These are phyloP conservation scores for Mycena latifolia DNA, from an alignment of 768 basidiomycete genomes.

Conservation along the genomic window DNA sequence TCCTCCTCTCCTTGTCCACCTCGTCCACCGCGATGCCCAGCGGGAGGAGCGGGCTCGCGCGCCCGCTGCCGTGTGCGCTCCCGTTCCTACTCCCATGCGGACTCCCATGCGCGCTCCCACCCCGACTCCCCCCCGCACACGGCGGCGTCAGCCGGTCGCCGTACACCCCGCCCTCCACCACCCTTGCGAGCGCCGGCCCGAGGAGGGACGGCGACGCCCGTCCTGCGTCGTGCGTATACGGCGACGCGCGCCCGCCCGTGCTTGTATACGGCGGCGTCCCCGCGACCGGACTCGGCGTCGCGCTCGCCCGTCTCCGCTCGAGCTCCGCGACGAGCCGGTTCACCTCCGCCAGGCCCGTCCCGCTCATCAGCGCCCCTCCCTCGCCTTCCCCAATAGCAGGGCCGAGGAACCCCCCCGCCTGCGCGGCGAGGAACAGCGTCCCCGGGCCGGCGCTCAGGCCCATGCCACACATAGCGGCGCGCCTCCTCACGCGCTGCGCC, in stretches of 20 bases:
- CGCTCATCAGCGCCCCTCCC: constrained; percentile 9
- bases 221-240: too few species aligned
- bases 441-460: neutral
- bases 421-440: constrained; percentile 19
- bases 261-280: neutral
- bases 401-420: constrained; percentile 17
- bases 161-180: constrained; percentile 6
- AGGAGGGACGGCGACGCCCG: constrained; percentile 22
- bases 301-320: constrained; percentile 18
- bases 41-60: constrained; percentile 30
- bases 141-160: too few species aligned
- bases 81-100: too few species aligned
- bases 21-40: constrained; percentile 37
- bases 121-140: too few species aligned
- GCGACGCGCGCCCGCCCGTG: constrained; percentile 1
- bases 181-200: constrained; percentile 22
- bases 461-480: constrained; percentile 1
- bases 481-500: constrained; percentile 30
- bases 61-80: neutral
- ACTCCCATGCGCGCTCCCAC: too few species aligned
- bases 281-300: constrained; percentile 27
- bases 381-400: neutral
- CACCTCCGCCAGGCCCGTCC: constrained; percentile 31
- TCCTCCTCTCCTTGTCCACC: constrained; percentile 34
- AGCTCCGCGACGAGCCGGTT: constrained; percentile 34